These are phyloP conservation scores for Picea glauca DNA, from an alignment of 75 land plant genomes.

Conservation along the genomic window DNA sequence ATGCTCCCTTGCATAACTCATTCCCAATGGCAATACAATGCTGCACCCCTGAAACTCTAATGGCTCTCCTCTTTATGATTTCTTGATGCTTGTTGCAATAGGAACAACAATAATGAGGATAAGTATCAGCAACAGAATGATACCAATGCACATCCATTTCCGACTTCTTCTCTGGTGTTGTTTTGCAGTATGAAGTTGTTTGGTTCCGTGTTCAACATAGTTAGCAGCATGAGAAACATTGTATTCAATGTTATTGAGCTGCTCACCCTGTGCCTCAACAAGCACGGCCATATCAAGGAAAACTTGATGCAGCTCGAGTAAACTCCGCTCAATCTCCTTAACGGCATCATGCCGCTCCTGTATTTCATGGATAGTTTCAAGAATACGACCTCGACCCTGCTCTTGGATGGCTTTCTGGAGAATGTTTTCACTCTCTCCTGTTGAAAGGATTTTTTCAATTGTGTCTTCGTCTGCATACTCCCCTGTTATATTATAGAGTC, in stretches of 20 bases:
- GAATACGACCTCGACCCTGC: slow-evolving; percentile 70
- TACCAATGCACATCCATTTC: slow-evolving; percentile 75
- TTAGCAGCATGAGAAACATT: slow-evolving; percentile 54
- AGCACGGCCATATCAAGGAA: slow-evolving; percentile 94
- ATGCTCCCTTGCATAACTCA: no score
- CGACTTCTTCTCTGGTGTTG: slow-evolving; percentile 56
- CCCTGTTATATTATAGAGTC: slow-evolving; percentile 81
- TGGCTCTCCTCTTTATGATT: not conserved
- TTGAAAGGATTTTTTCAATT: slow-evolving; percentile 61
- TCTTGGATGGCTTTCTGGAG: slow-evolving; percentile 69
- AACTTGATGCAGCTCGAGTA: slow-evolving; percentile 84
- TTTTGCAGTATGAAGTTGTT: slow-evolving; percentile 56
- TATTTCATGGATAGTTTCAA: slow-evolving; percentile 78
- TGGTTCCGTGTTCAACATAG: slow-evolving; percentile 56
- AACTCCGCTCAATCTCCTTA: slow-evolving; percentile 77
- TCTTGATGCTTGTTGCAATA: slow-evolving; percentile 34
- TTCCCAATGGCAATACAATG: no score
- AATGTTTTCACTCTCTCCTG: slow-evolving; percentile 67
- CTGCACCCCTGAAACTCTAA: no score
- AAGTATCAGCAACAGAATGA: slow-evolving; percentile 46
- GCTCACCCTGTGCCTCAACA: slow-evolving; percentile 89
- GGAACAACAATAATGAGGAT: slow-evolving; percentile 47
- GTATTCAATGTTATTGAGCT: slow-evolving; percentile 78
- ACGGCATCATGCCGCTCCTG: slow-evolving; percentile 81
- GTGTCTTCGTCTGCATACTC: slow-evolving; percentile 59